Evolutionary conservation across 768 basidiomycete genomes (phyloP).

Genomic region (Trametes punicea): DNA sequence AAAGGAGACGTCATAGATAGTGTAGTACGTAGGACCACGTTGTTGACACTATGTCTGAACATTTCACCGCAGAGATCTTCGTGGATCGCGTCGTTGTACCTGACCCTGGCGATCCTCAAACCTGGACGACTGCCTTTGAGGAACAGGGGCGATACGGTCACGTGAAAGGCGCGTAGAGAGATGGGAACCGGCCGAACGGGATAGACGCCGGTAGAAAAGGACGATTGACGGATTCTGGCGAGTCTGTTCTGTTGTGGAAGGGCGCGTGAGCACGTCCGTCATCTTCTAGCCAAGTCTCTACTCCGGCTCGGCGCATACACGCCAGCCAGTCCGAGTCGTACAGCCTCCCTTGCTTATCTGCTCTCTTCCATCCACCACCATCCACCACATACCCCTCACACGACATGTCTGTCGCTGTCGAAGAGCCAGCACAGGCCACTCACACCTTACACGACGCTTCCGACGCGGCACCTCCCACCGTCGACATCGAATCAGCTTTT

Average conservation of each 20-base stretch:
- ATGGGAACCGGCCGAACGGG: slow-evolving; percentile 7
- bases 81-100: background rate
- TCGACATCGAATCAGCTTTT: slow-evolving; percentile 1
- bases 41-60: background rate
- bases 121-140: background rate
- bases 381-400: background rate
- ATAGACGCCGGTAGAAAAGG: slow-evolving; percentile 15
- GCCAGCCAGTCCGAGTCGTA: background rate
- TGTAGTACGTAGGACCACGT: background rate
- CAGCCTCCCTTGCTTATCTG: slow-evolving; percentile 18
- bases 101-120: background rate
- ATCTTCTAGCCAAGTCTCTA: slow-evolving; percentile 8
- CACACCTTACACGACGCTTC: slow-evolving; percentile 11
- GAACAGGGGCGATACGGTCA: slow-evolving; percentile 14
- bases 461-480: background rate
- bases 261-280: slow-evolving; percentile 20
- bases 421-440: slow-evolving; percentile 16
- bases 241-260: slow-evolving; percentile 11
- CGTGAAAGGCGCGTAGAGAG: slow-evolving; percentile 17
- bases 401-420: slow-evolving; percentile 23
- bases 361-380: background rate
- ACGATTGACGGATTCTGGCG: slow-evolving; percentile 19
- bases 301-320: slow-evolving; percentile 12
- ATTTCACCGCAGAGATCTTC: background rate
- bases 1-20: background rate